phyloP scores from a whole-genome alignment of 106 monocot genomes.

The Acanthochlamys bracteata region DNA sequence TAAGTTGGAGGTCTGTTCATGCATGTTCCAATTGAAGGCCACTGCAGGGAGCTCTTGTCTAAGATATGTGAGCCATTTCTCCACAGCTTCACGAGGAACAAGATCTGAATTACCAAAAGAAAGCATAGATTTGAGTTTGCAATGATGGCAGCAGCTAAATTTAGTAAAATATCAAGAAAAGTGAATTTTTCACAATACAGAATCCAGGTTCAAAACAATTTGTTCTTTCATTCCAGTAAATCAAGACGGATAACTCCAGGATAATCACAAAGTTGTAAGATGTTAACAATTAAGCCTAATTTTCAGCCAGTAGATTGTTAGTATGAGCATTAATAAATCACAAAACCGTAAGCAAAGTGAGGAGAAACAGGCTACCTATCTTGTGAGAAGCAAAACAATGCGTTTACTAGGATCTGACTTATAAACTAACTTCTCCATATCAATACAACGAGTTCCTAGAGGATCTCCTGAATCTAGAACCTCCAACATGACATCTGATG shows the following conservation, averaged over 20 bases:
- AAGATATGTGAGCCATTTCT: constrained; percentile 98
- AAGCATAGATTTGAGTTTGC: no score
- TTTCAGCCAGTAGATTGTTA: no score
- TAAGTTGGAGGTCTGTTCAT: constrained; percentile 83
- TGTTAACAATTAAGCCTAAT: no score
- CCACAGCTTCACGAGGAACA: constrained; percentile 75
- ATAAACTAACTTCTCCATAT: constrained; percentile 87
- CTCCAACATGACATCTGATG: constrained; percentile 98
- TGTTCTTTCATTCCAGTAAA: no score
- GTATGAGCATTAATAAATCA: no score
- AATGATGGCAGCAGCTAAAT: no score
- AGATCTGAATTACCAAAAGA: constrained; percentile 39
- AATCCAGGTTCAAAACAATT: no score
- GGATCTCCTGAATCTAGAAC: constrained; percentile 98
- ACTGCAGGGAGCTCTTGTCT: constrained; percentile 87
- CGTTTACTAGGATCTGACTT: constrained; percentile 84
- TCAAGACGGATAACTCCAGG: no score
- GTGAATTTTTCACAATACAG: no score
- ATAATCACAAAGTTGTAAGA: no score
- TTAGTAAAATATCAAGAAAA: no score
- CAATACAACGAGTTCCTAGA: constrained; percentile 82
- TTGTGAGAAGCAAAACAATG: constrained; percentile 87
- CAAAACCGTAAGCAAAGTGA: no score
- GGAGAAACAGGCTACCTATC: constrained; percentile 46
- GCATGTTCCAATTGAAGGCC: constrained; percentile 97